Base-by-base conservation (phyloP, 2,329 filamentous ascomycete species). In the Arthrobotrys musiformis region DNA sequence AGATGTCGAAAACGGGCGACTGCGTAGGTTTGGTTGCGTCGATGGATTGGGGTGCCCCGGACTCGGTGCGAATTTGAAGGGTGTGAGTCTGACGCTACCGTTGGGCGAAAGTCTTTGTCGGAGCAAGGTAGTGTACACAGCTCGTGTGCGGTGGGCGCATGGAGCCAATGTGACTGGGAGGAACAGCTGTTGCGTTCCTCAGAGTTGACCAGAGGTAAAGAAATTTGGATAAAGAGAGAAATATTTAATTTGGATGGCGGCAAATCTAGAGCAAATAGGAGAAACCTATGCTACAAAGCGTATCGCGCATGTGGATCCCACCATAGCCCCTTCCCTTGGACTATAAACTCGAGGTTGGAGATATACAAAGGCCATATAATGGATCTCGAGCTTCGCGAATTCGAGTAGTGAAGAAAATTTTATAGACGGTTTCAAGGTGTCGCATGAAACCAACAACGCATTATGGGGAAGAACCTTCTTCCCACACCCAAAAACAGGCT, bases 161-260 rank as follows among this genome's bases (percentile, higher is more conserved):
- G 72, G 64, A 76, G 72, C 72, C 72, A 76, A 76, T 54, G 63
- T 76, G 72, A 76, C 64, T 30, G 69, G 61, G 72, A 76, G 72
- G 72, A 76, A 76, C 72, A 33, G 64, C 72, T 33, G 42, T 4
- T 64, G 72, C 26, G 72, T 76, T 70, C 72, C 72, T 76, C 72
- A 37, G 24, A 30, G 37, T 17, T 64, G 56, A 50, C 28, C 17
- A 22, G 33, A 64, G 54, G n/a, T 33, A 56, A 64, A 62, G 24
- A 44, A 60, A 26, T 26, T 30, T 24, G 19, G 24, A 58, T 9
- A 15, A 17, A 56, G n/a, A 15, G 26, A 56, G n/a, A 58, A 30
- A 30, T 40, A 9, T 15, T 58, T 8, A 11, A 56, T 37, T 4
- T 13, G 30, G 15, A n/a, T 3, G 17, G 17, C 8, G 33, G 13